Evolutionary conservation across 2,329 filamentous ascomycete species (phyloP).

Genomic region (Xylaria sp.): DNA sequence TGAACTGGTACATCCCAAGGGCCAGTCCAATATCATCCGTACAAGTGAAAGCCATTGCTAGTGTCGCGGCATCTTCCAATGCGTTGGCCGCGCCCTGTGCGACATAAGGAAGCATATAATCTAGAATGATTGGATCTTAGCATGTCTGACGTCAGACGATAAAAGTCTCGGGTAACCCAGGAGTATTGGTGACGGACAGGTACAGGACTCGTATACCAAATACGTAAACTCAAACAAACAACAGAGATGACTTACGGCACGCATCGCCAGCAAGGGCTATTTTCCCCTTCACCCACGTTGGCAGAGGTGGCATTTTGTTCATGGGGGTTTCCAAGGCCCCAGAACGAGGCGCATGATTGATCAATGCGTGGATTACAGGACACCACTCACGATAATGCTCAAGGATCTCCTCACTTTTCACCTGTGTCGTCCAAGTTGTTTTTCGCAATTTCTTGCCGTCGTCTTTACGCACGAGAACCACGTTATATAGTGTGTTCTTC

Average conservation of each 20-base stretch:
- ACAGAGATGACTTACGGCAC: slow-evolving; percentile 27
- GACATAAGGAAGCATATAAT: slow-evolving; percentile 72
- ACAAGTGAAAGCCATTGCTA: slow-evolving; percentile 43
- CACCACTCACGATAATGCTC: slow-evolving; percentile 57
- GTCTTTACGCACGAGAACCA: slow-evolving; percentile 71
- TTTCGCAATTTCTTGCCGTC: slow-evolving; percentile 60
- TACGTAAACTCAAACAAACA: background rate
- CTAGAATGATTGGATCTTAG: slow-evolving; percentile 69
- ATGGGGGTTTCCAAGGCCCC: slow-evolving; percentile 76
- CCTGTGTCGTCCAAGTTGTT: slow-evolving; percentile 72
- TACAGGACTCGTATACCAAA: background rate
- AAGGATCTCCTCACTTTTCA: slow-evolving; percentile 70
- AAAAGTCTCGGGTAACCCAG: slow-evolving; percentile 62
- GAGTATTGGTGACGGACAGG: no score
- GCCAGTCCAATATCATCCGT: slow-evolving; percentile 39
- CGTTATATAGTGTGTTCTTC: slow-evolving; percentile 73
- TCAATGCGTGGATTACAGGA: slow-evolving; percentile 26
- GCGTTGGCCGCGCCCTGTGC: slow-evolving; percentile 74
- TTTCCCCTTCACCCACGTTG: slow-evolving; percentile 63
- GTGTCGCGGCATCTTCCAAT: slow-evolving; percentile 63
- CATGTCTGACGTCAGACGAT: slow-evolving; percentile 65
- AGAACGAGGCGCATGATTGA: slow-evolving; percentile 16
- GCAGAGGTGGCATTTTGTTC: slow-evolving; percentile 69
- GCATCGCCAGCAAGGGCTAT: slow-evolving; percentile 39
- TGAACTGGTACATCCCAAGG: slow-evolving; percentile 40